Evolutionary conservation across 495 filamentous ascomycete species (phyloP), one percentile per base, ranked within the genome.

Genomic region (Lasiosphaeris hirsuta): DNA sequence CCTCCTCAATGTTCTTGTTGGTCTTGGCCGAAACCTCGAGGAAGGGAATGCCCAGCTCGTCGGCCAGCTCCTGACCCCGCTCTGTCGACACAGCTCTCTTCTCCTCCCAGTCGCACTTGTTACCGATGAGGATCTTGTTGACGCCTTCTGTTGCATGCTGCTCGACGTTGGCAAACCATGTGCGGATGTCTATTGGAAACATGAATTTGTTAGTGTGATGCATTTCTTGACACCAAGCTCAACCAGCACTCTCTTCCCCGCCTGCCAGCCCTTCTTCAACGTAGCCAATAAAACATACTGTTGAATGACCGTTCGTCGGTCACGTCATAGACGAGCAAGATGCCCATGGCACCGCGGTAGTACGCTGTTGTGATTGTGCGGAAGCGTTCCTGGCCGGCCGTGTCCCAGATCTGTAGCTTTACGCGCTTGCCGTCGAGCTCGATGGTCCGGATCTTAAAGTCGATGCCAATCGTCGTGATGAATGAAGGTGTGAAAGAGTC

Each of bases 41-140:
- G 78, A 99, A 99, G 5, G 95, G 94, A 59, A 99, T 97, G 61
- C 92, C 91, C 44, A 99, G 86, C 74, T 99, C 94, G 73, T 96
- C 89, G 23, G 94, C 94, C 37, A 99, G 82, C 62, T 88, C 84
- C 69, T 99, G 93, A 59, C 94, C 94, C 67, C 88, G 89, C 72
- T 97, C 91, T 45, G 88, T 96, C 23, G 90, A 90, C 15, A 99
- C 89, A 14, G 86, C 89, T 60, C 95, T 84, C 80, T 97, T 99
- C 74, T 99, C 94, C 75, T 97, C 93, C 95, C 95, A 97, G 76
- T 99, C 94, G 75, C 94, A 98, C 76, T 99, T 99, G 81, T 99
- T 99, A 65, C 94, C 94, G 58, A 99, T 96, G 48, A 99, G 86
- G 66, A 99, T 97, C 80, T 97, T 99, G 85, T 97, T 96, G 63